These are phyloP conservation scores for Backusella liffmaniae DNA, from an alignment of 192 early-diverging fungal genomes.

Conservation along the genomic window DNA sequence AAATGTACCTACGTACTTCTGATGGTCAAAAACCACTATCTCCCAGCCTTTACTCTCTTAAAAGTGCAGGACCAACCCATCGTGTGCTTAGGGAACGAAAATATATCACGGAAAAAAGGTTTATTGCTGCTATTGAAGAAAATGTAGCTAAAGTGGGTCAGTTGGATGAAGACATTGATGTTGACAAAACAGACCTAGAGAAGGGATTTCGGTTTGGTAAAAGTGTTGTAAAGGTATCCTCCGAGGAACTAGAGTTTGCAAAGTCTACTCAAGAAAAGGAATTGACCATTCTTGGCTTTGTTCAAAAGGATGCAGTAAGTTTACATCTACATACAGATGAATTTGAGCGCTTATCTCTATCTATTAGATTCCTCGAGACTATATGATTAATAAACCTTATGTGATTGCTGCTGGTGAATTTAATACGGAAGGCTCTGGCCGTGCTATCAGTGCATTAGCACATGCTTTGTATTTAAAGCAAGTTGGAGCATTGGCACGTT, in stretches of 20 bases:
- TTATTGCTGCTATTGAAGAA: background rate
- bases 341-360: background rate
- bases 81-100: background rate
- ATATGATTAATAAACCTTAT: background rate
- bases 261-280: background rate
- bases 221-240: background rate
- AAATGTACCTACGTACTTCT: background rate
- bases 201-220: background rate
- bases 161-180: background rate
- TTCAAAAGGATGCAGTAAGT: background rate
- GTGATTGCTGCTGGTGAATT: background rate
- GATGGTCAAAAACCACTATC: background rate
- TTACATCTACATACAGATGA: background rate
- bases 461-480: background rate
- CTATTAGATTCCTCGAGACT: background rate
- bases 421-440: background rate
- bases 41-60: background rate
- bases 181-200: background rate
- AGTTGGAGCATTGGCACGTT: background rate
- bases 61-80: background rate
- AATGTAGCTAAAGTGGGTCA: background rate
- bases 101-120: background rate
- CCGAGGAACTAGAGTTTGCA: background rate
- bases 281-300: background rate
- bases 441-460: background rate